Evolutionary conservation across 2,329 filamentous ascomycete species (phyloP).

Genomic region (Ceratocystis huliohia): DNA sequence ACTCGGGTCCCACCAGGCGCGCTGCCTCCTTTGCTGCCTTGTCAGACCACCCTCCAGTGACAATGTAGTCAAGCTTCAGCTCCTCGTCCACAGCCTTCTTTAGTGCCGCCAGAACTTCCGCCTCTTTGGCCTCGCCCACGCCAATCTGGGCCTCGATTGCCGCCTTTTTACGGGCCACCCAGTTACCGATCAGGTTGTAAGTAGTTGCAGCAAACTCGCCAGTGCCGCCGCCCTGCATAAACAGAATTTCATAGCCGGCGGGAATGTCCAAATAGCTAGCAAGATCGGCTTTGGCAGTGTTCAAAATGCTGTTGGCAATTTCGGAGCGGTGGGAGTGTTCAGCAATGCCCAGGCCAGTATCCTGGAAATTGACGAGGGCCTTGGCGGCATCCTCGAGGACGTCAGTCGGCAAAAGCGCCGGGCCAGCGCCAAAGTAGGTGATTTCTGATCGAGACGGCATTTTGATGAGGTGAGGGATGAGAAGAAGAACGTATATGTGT

Average conservation of each 20-base stretch:
- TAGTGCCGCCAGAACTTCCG: slow-evolving; percentile 39
- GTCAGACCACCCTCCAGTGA: slow-evolving; percentile 78
- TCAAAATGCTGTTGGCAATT: slow-evolving; percentile 65
- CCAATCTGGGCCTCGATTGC: slow-evolving; percentile 45
- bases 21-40: slow-evolving; percentile 79
- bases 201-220: slow-evolving; percentile 74
- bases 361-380: slow-evolving; percentile 69
- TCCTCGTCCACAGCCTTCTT: slow-evolving; percentile 53
- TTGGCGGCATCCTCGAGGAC: slow-evolving; percentile 66
- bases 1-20: slow-evolving; percentile 61
- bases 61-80: slow-evolving; percentile 74
- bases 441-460: slow-evolving; percentile 67
- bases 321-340: slow-evolving; percentile 83
- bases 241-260: slow-evolving; percentile 73
- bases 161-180: slow-evolving; percentile 58
- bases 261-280: slow-evolving; percentile 66
- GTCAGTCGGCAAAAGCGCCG: slow-evolving; percentile 68
- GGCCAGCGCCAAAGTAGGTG: slow-evolving; percentile 81
- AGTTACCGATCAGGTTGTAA: slow-evolving; percentile 73
- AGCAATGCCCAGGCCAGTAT: slow-evolving; percentile 70
- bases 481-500: background rate
- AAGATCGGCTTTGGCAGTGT: slow-evolving; percentile 63
- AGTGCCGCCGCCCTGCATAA: slow-evolving; percentile 76
- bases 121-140: slow-evolving; percentile 33
- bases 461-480: background rate